A percentile compares a stretch with the other conserved stretches of the same genome.
Evolutionary conservation across 1,139 yeast genomes (phyloP).

Genomic region (Magnusiomyces fungicola): DNA sequence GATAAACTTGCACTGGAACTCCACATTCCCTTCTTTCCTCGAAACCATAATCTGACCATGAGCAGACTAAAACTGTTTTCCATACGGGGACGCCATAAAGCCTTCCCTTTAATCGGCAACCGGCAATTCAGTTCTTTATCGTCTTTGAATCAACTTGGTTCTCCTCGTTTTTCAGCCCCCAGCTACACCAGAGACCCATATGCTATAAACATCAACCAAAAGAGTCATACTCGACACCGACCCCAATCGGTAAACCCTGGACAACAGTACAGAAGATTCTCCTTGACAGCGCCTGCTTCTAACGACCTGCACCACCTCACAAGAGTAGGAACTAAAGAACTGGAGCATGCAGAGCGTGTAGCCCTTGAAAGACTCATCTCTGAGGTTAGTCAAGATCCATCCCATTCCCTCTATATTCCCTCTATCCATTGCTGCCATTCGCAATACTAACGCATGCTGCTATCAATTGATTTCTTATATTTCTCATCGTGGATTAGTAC

Average conservation of each 20-base stretch:
- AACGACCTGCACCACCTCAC: not conserved
- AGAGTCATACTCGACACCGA: not conserved
- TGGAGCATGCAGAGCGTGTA: not conserved
- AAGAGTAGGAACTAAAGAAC: not conserved
- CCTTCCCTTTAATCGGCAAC: too few relatives aligned
- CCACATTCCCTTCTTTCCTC: too few relatives aligned
- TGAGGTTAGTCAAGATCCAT: constrained; percentile 6
- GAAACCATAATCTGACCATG: too few relatives aligned
- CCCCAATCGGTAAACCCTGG: not conserved
- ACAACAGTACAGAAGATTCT: not conserved
- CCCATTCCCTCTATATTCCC: not conserved
- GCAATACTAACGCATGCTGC: not conserved
- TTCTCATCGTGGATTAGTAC: not conserved
- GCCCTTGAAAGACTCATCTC: constrained; percentile 10
- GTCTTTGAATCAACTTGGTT: too few relatives aligned
- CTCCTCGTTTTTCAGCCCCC: too few relatives aligned
- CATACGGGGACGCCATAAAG: too few relatives aligned
- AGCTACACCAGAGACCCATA: too few relatives aligned
- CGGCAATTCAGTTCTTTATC: too few relatives aligned
- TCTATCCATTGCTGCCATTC: too few relatives aligned
- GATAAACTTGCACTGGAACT: too few relatives aligned
- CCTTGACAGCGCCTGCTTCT: not conserved
- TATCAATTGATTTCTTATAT: not conserved
- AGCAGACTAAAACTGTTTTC: too few relatives aligned
- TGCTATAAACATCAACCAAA: not conserved